Base-by-base conservation (phyloP, 805 yeast species). In the Dipodascopsis tothii region DNA sequence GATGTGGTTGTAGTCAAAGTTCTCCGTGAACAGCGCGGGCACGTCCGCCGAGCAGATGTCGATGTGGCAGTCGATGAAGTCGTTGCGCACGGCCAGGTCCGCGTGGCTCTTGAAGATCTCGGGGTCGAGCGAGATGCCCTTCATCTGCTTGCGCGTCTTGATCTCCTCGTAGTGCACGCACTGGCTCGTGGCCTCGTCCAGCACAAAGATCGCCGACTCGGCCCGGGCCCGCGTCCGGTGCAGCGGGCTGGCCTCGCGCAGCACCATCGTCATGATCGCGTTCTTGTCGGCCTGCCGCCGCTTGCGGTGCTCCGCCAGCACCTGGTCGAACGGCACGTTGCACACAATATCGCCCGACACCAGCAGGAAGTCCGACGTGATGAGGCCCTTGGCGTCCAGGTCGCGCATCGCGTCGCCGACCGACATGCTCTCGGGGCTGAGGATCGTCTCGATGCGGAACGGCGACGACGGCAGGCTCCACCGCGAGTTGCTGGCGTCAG, bases 391-490 rank as follows among this genome's bases (percentile, higher is more conserved):
- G 48, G 84, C 80, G 62, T 92, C 98, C 46, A 92, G 68, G 60
- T 90, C 97, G 62, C 98, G 75, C 94, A 92, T 84, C 18, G 95
- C 94, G 66, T 92, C 98, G 54, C 98, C 98, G 7, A 90, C 94
- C 21, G 94, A 84, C 62, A 88, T 69, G 7, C 92, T 80, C 62
- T 90, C 96, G 38, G 86, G 77, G 20, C 94, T 78, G 71, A 84
- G 74, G 41, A 90, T 76, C 2, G 94, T 82, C 38, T 78, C 75
- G 36, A 92, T 74, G 44, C 75, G 74, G 63, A 92, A 90, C 1
- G 96, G 95, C 2, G 94, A 77, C 59, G 80, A 76, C 4, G 65
- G 46, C 4, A 56, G 37, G 38, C 53, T 56, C 73, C 72, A 69
- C 44, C 61, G 59, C 3, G 69, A 62, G 23, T 57, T 48, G 9